A percentile compares a stretch with the other conserved stretches of the same genome.
These are phyloP conservation scores for Chlorella sp. DNA, from an alignment of 139 green algal genomes.

Conservation along the genomic window DNA sequence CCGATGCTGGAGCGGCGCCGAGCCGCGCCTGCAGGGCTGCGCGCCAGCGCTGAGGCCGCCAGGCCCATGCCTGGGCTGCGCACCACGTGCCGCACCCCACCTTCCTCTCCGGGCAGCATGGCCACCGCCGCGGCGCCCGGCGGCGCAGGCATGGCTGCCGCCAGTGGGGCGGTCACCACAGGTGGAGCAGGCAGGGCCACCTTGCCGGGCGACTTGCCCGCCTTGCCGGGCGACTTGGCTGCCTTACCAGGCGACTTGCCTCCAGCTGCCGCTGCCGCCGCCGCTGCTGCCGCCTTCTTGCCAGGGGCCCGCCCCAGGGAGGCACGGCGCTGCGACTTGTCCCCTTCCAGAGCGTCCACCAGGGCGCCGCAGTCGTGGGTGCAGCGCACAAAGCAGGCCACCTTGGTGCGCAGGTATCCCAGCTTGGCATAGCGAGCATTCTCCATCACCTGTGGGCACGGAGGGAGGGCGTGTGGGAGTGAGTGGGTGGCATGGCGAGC, in stretches of 20 bases:
- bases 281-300: neutral
- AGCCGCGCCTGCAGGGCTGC: neutral
- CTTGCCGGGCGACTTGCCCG: too few species aligned
- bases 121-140: too few species aligned
- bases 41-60: too few species aligned
- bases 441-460: too few species aligned
- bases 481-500: too few species aligned
- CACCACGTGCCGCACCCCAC: too few species aligned
- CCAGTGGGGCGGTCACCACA: neutral
- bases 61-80: too few species aligned
- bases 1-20: too few species aligned
- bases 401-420: conserved; percentile 10
- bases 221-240: neutral
- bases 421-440: conserved; percentile 51
- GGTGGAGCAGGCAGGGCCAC: neutral
- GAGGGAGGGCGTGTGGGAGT: too few species aligned
- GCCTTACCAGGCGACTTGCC: neutral
- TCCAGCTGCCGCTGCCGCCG: neutral
- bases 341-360: neutral
- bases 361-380: neutral
- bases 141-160: neutral
- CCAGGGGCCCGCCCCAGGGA: too few species aligned
- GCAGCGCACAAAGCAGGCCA: conserved; percentile 39
- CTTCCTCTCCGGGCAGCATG: too few species aligned
- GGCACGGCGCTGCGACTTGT: neutral